Evolutionary conservation across 129 eudicot species (phyloP).

Genomic region (Chrysanthemum lavandulifolium): DNA sequence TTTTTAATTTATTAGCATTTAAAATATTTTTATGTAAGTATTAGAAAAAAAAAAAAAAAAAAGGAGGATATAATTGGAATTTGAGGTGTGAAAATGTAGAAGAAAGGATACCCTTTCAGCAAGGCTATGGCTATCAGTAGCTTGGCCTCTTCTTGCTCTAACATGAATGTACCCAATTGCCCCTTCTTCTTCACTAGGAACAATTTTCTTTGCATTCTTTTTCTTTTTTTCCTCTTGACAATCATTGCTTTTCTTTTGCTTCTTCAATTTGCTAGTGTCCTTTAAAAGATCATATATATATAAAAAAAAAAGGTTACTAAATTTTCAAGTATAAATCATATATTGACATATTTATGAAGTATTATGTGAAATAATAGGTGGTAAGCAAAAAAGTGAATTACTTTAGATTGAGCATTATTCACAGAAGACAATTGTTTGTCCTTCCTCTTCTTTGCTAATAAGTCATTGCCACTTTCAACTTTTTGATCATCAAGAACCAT

Average conservation of each 20-base stretch:
- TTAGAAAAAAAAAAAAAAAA: neutral
- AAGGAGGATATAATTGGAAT: constrained; percentile 25
- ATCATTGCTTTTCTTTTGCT: constrained; percentile 44
- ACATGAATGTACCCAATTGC: constrained; percentile 83
- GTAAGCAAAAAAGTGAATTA: constrained; percentile 22
- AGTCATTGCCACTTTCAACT: constrained; percentile 36
- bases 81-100: constrained; percentile 26
- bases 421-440: constrained; percentile 38
- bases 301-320: neutral
- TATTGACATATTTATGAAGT: too few species aligned
- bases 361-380: too few species aligned
- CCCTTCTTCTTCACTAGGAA: constrained; percentile 22
- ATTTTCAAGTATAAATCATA: too few species aligned
- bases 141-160: constrained; percentile 97
- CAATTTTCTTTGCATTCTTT: constrained; percentile 21
- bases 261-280: constrained; percentile 47
- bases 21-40: neutral
- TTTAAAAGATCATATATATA: neutral
- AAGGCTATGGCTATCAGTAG: constrained; percentile 95
- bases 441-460: constrained; percentile 51
- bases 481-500: constrained; percentile 47
- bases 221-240: constrained; percentile 39
- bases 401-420: constrained; percentile 57
- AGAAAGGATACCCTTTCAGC: constrained; percentile 83
- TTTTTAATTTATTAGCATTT: neutral